Evolutionary conservation across 2,329 filamentous ascomycete genomes (phyloP).

Genomic region (Paecilomyces variotii): DNA sequence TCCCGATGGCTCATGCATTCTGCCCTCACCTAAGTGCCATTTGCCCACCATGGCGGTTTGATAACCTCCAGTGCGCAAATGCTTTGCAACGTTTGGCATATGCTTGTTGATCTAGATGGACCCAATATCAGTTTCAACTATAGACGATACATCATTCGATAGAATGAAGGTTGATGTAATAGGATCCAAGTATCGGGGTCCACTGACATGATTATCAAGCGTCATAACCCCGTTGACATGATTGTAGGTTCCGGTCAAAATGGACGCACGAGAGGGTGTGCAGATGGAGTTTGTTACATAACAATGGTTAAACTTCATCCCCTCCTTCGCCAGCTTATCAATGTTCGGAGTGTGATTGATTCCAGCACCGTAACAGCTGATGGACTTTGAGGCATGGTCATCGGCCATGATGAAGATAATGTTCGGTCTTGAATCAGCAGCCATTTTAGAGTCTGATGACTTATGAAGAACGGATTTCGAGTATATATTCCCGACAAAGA

Average conservation of each 20-base stretch:
- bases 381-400: conserved; percentile 46
- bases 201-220: conserved; percentile 23
- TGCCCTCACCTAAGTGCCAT: conserved; percentile 47
- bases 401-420: conserved; percentile 50
- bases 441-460: too few relatives aligned
- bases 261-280: conserved; percentile 44
- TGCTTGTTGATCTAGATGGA: conserved; percentile 40
- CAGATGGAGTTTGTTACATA: conserved; percentile 50
- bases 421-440: conserved; percentile 6
- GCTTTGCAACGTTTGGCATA: conserved; percentile 46
- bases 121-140: too few relatives aligned
- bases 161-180: too few relatives aligned
- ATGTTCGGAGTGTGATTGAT: conserved; percentile 48
- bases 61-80: conserved; percentile 40
- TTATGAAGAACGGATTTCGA: too few relatives aligned
- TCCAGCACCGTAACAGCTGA: conserved; percentile 42
- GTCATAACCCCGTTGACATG: conserved; percentile 48
- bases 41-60: conserved; percentile 48
- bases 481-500: too few relatives aligned
- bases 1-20: conserved; percentile 39
- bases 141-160: too few relatives aligned
- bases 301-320: conserved; percentile 47
- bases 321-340: conserved; percentile 43
- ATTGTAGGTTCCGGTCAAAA: conserved; percentile 45
- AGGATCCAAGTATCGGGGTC: too few relatives aligned